Evolutionary conservation across 2,329 filamentous ascomycete genomes (phyloP), one percentile per base, ranked within the genome.

Genomic region (Colletotrichum truncatum): DNA sequence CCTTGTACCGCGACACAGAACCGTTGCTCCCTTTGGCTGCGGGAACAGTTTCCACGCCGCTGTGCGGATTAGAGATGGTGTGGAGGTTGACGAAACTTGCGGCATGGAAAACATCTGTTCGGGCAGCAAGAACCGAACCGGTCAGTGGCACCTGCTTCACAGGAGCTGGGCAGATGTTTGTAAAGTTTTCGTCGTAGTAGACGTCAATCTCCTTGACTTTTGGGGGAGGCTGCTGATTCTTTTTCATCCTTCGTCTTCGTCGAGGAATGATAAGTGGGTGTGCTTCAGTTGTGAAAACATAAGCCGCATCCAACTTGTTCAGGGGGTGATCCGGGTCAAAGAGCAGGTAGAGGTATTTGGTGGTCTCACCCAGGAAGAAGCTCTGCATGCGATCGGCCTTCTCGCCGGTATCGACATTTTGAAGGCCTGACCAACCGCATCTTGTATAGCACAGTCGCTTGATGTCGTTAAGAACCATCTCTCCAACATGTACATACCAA

Each of bases 361-460:
- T 91, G 2, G 96, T 99, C 78, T 99, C 96, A 12, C 96, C 95
- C 1, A 99, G 85, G 73, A 98, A 98, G 84, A 98, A 99, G 75
- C 95, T 98, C 78, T 99, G 96, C 96, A 98, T 98, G 32, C 96
- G 91, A 75, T 99, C 94, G 70, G 88, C 93, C 77, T 93, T 89
- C 78, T 98, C 93, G 4, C 95, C 95, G 5, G 87, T 93, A 32
- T 90, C 83, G 8, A 95, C 92, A 75, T 94, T 91, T 72, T 94
- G 91, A 34, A 98, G 84, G 1, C 95, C 95, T 12, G 95, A 93
- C 94, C 95, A 98, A 39, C 96, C 96, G 72, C 96, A 99, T 67
- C 88, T 86, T 1, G 94, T 93, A 88, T 93, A 94, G 78, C 96
- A 99, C 57, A 95, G 88, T 51, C 93, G 86, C 72, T 92, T 91